Evolutionary conservation across 441 rosid species (phyloP).

Genomic region (Francoa sonchifolia): DNA sequence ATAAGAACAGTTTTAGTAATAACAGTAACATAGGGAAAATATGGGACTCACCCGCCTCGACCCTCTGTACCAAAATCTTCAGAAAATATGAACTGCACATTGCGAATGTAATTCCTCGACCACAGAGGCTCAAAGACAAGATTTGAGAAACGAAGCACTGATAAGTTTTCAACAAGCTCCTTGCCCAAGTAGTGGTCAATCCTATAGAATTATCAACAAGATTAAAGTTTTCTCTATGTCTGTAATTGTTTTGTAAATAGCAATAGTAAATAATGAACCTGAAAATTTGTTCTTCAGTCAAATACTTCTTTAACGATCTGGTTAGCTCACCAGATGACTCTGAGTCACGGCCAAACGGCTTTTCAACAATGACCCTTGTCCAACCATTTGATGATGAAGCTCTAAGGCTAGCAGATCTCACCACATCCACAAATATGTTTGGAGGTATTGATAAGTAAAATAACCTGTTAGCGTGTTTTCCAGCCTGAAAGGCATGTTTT

Average conservation of each 20-base stretch:
- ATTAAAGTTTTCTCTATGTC: slow-evolving; percentile 1
- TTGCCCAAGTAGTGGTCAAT: slow-evolving; percentile 92
- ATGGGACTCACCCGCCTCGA: slow-evolving; percentile 61
- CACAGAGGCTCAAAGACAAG: slow-evolving; percentile 87
- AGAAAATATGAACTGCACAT: slow-evolving; percentile 79
- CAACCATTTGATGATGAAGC: slow-evolving; percentile 70
- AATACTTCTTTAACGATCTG: slow-evolving; percentile 58
- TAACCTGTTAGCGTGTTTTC: slow-evolving; percentile 61
- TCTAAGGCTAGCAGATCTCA: slow-evolving; percentile 49
- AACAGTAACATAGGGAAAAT: neutral
- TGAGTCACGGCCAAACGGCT: slow-evolving; percentile 87
- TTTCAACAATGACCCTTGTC: slow-evolving; percentile 88
- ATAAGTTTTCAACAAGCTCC: slow-evolving; percentile 84
- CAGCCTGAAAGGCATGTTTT: slow-evolving; percentile 37
- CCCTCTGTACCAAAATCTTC: slow-evolving; percentile 95
- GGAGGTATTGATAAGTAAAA: slow-evolving; percentile 85
- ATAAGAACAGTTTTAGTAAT: neutral
- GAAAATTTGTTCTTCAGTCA: slow-evolving; percentile 80
- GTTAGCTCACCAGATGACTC: slow-evolving; percentile 70
- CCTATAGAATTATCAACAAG: slow-evolving; percentile 20
- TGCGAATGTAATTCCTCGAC: slow-evolving; percentile 77
- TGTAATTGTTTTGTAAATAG: neutral
- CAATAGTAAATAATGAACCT: slow-evolving; percentile 30
- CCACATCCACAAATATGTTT: slow-evolving; percentile 76
- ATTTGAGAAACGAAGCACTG: slow-evolving; percentile 86